phyloP scores from a whole-genome alignment of 331 rosid species.

The Pyracantha coccinea region DNA sequence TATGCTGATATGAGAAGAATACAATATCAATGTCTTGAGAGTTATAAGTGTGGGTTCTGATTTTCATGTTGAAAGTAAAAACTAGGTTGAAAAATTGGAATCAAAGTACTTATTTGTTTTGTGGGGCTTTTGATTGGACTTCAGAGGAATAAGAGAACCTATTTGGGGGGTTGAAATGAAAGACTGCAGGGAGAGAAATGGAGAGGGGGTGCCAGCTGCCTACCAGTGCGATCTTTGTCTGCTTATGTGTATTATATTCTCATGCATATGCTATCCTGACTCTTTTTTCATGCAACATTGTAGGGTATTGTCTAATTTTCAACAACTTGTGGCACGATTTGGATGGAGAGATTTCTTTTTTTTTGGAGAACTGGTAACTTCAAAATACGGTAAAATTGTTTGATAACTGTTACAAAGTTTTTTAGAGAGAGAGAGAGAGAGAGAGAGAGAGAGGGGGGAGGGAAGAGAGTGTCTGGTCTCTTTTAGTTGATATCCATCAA shows the following conservation, averaged over 20 bases:
- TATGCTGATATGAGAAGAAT: too few species aligned
- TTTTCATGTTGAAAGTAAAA: slow-evolving; percentile 2
- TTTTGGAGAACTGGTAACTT: not conserved
- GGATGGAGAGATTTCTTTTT: not conserved
- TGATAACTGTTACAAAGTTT: too few species aligned
- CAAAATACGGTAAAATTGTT: too few species aligned
- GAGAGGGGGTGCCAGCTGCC: not conserved
- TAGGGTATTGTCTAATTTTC: not conserved
- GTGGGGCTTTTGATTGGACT: slow-evolving; percentile 16
- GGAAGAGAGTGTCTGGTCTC: not conserved
- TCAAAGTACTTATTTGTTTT: slow-evolving; percentile 16
- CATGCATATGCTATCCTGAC: not conserved
- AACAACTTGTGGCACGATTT: not conserved
- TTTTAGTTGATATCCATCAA: not conserved
- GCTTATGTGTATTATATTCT: not conserved
- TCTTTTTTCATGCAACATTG: not conserved
- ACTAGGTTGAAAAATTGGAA: slow-evolving; percentile 8
- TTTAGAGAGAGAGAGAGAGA: too few species aligned
- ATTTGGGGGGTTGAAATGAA: slow-evolving; percentile 1
- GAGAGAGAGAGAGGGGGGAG: too few species aligned
- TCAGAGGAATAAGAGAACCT: not conserved
- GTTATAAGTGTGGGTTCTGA: not conserved
- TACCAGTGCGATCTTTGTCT: not conserved
- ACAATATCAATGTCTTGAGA: not conserved
- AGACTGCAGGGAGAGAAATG: slow-evolving; percentile 4